phyloP scores from a whole-genome alignment of 306 rosid species.

The Aeschynomene evenia region DNA sequence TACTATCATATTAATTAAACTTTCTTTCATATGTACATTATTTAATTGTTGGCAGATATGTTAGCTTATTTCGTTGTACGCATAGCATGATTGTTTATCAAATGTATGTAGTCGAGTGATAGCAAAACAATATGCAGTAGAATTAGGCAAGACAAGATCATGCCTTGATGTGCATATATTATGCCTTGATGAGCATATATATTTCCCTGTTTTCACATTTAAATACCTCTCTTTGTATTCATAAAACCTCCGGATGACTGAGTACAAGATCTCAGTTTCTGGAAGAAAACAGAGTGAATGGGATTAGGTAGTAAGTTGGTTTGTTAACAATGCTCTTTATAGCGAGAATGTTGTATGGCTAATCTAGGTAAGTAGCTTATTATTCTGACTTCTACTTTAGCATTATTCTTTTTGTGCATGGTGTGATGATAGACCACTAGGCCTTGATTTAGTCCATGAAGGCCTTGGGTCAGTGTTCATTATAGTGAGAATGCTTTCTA shows the following conservation, averaged over 20 bases:
- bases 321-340: conserved; percentile 73
- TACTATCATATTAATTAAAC: no score
- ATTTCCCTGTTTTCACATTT: not conserved
- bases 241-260: conserved; percentile 71
- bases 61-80: no score
- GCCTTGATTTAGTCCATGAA: not conserved
- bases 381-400: conserved; percentile 15
- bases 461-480: no score
- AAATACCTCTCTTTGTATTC: conserved; percentile 11
- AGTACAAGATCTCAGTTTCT: conserved; percentile 86
- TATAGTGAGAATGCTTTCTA: no score
- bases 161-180: no score
- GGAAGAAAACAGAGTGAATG: conserved; percentile 94
- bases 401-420: not conserved
- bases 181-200: no score
- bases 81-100: no score
- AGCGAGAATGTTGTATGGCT: conserved; percentile 87
- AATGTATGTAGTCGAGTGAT: no score
- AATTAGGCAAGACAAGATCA: no score
- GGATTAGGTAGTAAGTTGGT: conserved; percentile 94
- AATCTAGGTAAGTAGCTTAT: conserved; percentile 74
- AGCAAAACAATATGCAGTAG: no score
- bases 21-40: no score
- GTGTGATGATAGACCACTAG: conserved; percentile 14
- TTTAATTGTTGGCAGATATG: no score